Evolutionary conservation across 2,329 filamentous ascomycete genomes (phyloP).

Genomic region (Colletotrichum theobromicola): DNA sequence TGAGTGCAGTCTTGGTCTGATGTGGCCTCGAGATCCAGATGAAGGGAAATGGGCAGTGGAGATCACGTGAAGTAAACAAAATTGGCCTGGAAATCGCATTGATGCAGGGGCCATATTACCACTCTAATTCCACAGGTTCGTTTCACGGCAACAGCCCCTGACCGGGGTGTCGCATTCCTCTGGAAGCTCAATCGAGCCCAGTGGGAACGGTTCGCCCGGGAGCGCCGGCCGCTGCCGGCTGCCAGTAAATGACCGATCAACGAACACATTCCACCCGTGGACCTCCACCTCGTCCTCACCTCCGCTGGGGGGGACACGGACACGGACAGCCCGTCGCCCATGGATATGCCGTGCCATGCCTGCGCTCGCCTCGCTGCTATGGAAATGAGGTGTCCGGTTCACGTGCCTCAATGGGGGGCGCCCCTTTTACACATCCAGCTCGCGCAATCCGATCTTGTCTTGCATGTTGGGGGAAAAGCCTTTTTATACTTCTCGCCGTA

Average conservation of each 20-base stretch:
- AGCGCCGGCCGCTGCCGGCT: neutral
- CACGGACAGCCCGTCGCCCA: neutral
- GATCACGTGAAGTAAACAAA: constrained; percentile 20
- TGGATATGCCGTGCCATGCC: no score
- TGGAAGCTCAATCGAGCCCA: neutral
- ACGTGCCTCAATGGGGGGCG: neutral
- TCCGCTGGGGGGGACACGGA: neutral
- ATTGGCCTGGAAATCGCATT: constrained; percentile 20
- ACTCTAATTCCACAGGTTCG: neutral
- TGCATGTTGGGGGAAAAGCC: neutral
- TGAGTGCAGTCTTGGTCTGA: neutral
- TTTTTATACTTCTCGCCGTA: neutral
- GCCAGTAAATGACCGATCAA: neutral
- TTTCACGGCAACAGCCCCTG: constrained; percentile 8
- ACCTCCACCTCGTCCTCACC: no score
- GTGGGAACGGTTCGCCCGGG: neutral
- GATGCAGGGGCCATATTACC: constrained; percentile 12
- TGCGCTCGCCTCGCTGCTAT: neutral
- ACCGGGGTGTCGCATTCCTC: neutral
- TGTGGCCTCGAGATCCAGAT: neutral
- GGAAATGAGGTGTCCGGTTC: neutral
- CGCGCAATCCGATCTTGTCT: neutral
- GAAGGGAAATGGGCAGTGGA: neutral
- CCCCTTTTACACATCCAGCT: neutral
- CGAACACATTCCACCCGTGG: neutral